These are phyloP conservation scores for Pichia rugopelliculosa DNA, from an alignment of 805 yeast species.

Conservation along the genomic window DNA sequence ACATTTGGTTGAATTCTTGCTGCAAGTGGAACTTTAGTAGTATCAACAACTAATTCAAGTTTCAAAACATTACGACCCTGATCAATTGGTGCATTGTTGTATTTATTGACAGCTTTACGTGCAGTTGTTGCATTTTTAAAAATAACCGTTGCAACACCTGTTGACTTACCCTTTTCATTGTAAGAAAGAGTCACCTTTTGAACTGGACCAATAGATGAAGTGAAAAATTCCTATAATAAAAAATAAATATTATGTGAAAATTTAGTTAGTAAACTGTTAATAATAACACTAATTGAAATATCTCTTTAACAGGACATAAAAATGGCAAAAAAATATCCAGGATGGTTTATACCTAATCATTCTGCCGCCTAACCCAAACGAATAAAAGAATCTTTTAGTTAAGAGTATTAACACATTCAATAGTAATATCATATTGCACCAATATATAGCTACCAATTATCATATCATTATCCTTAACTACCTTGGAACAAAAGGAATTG, in stretches of 20 bases:
- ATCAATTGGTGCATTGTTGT: slow-evolving; percentile 91
- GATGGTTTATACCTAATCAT: not conserved
- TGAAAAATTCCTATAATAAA: slow-evolving; percentile 70
- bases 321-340: not conserved
- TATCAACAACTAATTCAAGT: slow-evolving; percentile 79
- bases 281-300: not conserved
- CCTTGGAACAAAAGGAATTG: not conserved
- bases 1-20: slow-evolving; percentile 58
- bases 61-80: slow-evolving; percentile 72
- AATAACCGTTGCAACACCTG: slow-evolving; percentile 83
- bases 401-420: not conserved
- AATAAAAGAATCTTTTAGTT: not conserved
- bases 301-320: not conserved
- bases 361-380: not conserved
- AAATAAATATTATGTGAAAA: not conserved
- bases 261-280: slow-evolving; percentile 16
- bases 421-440: not conserved
- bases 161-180: slow-evolving; percentile 82
- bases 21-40: slow-evolving; percentile 65
- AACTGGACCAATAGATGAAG: slow-evolving; percentile 82
- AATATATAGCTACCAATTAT: not conserved
- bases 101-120: slow-evolving; percentile 67
- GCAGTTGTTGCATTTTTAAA: slow-evolving; percentile 70
- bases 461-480: not conserved
- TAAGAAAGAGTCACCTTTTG: slow-evolving; percentile 62